phyloP scores from a whole-genome alignment of 495 filamentous ascomycete species.

The Cercophora newfieldiana region DNA sequence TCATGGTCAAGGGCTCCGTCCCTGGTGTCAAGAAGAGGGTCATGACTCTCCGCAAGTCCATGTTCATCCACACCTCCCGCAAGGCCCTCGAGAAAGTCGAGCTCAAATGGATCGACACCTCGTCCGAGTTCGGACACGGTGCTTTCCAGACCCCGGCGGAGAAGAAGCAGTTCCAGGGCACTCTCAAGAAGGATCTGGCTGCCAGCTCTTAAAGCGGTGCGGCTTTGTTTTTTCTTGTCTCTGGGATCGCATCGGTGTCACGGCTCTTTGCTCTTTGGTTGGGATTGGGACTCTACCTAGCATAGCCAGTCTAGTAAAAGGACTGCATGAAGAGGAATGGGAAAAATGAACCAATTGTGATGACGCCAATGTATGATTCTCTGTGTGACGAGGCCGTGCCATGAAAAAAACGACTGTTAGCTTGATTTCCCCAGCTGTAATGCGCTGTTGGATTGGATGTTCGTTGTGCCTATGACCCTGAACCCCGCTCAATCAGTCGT shows the following conservation, averaged over 20 bases:
- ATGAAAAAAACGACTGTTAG: background rate
- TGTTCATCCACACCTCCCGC: slow-evolving; percentile 95
- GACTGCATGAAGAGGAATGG: slow-evolving; percentile 48
- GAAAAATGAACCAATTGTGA: slow-evolving; percentile 36
- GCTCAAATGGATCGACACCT: slow-evolving; percentile 99
- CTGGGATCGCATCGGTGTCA: slow-evolving; percentile 50
- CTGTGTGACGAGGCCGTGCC: background rate
- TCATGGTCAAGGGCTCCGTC: slow-evolving; percentile 95
- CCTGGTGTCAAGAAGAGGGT: slow-evolving; percentile 99
- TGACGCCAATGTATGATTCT: slow-evolving; percentile 17
- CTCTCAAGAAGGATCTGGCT: slow-evolving; percentile 97
- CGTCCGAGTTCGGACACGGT: slow-evolving; percentile 99
- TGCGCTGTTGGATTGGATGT: background rate
- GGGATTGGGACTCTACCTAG: slow-evolving; percentile 40
- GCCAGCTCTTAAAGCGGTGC: slow-evolving; percentile 61
- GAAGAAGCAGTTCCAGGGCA: slow-evolving; percentile 93
- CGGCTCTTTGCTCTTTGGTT: slow-evolving; percentile 50
- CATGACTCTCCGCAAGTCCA: slow-evolving; percentile 98
- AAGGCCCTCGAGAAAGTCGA: slow-evolving; percentile 98
- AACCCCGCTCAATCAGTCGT: background rate
- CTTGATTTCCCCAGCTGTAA: background rate
- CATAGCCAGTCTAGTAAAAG: slow-evolving; percentile 46
- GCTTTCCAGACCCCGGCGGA: slow-evolving; percentile 97
- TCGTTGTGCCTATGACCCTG: background rate
- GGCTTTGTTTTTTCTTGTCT: slow-evolving; percentile 50